Conservation (phyloP, 2,329 filamentous ascomycete species). For the Stachybotrys echinatus region DNA sequence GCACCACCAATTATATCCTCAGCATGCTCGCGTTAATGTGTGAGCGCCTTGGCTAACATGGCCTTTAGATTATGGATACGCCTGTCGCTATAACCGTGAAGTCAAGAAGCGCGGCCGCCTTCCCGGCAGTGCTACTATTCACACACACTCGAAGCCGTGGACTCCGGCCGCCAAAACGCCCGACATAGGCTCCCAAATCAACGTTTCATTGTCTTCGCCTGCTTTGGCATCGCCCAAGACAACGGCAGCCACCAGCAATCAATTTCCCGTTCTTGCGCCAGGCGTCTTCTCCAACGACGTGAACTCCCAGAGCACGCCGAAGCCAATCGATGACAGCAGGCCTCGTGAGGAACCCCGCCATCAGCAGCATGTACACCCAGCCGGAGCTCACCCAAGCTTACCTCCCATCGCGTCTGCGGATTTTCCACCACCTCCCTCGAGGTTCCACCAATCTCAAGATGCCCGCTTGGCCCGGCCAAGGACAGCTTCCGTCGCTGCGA, state of each 20-base stretch:
- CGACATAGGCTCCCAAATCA: not conserved
- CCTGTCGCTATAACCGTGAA: conserved; percentile 29
- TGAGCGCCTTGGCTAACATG: not conserved
- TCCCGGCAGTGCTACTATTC: conserved; percentile 10
- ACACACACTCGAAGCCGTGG: not conserved
- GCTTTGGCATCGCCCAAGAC: not conserved
- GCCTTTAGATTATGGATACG: conserved; percentile 28
- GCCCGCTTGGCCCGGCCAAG: not conserved
- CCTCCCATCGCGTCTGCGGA: not conserved
- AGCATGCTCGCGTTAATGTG: not conserved
- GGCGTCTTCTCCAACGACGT: not conserved
- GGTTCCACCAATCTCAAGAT: not conserved
- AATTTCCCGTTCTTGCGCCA: not conserved
- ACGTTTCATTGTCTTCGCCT: not conserved
- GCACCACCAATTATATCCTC: not conserved
- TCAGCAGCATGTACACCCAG: too few relatives aligned
- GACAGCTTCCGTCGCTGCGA: not conserved
- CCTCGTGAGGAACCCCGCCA: not conserved
- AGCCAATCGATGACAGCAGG: not conserved
- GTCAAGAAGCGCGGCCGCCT: conserved; percentile 30
- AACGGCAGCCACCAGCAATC: not conserved
- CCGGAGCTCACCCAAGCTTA: not conserved
- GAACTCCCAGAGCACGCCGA: not conserved
- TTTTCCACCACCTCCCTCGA: not conserved
- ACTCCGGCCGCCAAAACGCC: not conserved